A percentile compares a stretch with the other conserved stretches of the same genome.
These are phyloP conservation scores for Hyphodiscus hymeniophilus DNA, from an alignment of 495 filamentous ascomycete species.

Conservation along the genomic window DNA sequence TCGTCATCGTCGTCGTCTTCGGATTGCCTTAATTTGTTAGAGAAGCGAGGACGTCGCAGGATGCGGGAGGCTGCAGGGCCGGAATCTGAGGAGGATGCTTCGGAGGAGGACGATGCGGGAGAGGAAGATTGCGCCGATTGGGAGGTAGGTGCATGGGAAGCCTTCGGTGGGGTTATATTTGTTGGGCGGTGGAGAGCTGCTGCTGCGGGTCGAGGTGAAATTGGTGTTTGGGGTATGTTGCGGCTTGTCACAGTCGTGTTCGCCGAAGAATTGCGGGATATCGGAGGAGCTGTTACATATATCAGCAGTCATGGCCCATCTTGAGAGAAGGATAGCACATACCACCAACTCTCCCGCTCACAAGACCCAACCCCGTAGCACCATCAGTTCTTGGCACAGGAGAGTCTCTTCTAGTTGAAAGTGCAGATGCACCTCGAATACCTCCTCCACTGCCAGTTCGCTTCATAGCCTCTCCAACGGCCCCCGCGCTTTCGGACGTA, in stretches of 20 bases:
- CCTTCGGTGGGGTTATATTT: not conserved
- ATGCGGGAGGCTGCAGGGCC: conserved; percentile 32
- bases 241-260: conserved; percentile 39
- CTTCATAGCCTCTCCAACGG: conserved; percentile 44
- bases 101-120: conserved; percentile 24
- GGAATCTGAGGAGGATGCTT: conserved; percentile 6
- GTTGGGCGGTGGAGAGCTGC: not conserved
- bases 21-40: conserved; percentile 24
- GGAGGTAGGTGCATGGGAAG: conserved; percentile 13
- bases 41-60: conserved; percentile 46
- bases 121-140: conserved; percentile 6
- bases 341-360: conserved; percentile 10
- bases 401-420: conserved; percentile 57
- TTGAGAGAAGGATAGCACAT: not conserved
- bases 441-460: conserved; percentile 51
- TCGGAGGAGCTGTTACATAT: conserved; percentile 22
- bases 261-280: conserved; percentile 52
- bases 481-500: conserved; percentile 36
- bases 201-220: conserved; percentile 4
- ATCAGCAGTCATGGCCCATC: not conserved
- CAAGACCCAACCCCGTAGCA: not conserved
- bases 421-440: conserved; percentile 47
- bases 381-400: conserved; percentile 41
- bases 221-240: conserved; percentile 1
- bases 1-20: conserved; percentile 48